Evolutionary conservation across 352 stramenopile species (phyloP).

Genomic region (Phytophthora brassicae): DNA sequence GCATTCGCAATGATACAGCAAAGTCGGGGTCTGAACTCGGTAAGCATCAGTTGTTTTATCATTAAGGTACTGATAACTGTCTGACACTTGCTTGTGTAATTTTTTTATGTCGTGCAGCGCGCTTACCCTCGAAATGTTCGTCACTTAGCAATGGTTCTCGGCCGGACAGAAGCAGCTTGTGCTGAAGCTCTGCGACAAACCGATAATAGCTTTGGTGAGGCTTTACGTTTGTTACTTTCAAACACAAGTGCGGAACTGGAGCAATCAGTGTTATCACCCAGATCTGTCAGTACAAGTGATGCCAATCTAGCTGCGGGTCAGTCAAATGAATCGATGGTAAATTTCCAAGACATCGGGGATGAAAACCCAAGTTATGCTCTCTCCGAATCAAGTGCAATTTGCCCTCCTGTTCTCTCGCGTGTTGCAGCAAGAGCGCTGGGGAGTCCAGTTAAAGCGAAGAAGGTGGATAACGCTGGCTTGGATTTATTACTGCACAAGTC

Average conservation of each 20-base stretch:
- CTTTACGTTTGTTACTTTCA: slow-evolving; percentile 66
- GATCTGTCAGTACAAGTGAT: slow-evolving; percentile 1
- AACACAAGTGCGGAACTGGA: slow-evolving; percentile 36
- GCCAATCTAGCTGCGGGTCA: background rate
- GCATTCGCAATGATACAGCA: slow-evolving; percentile 28
- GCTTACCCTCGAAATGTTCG: slow-evolving; percentile 43
- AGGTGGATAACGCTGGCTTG: slow-evolving; percentile 21
- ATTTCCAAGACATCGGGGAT: slow-evolving; percentile 70
- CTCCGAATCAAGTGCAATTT: slow-evolving; percentile 53
- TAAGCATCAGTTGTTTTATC: slow-evolving; percentile 9
- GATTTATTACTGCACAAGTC: slow-evolving; percentile 26
- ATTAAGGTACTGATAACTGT: too few relatives aligned
- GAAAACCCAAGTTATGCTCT: slow-evolving; percentile 83
- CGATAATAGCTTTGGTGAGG: slow-evolving; percentile 49
- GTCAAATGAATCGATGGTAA: slow-evolving; percentile 33
- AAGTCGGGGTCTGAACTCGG: slow-evolving; percentile 5
- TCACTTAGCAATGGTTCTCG: slow-evolving; percentile 54
- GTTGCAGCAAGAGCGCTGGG: slow-evolving; percentile 22
- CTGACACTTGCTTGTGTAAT: slow-evolving; percentile 7
- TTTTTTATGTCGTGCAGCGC: slow-evolving; percentile 17
- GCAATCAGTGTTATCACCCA: slow-evolving; percentile 9
- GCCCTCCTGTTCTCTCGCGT: slow-evolving; percentile 18
- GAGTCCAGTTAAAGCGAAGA: slow-evolving; percentile 53
- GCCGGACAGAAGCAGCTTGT: slow-evolving; percentile 51
- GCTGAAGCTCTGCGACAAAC: slow-evolving; percentile 57